Base-by-base conservation (phyloP, 768 basidiomycete genomes). In the Leccinum longicurvipes region DNA sequence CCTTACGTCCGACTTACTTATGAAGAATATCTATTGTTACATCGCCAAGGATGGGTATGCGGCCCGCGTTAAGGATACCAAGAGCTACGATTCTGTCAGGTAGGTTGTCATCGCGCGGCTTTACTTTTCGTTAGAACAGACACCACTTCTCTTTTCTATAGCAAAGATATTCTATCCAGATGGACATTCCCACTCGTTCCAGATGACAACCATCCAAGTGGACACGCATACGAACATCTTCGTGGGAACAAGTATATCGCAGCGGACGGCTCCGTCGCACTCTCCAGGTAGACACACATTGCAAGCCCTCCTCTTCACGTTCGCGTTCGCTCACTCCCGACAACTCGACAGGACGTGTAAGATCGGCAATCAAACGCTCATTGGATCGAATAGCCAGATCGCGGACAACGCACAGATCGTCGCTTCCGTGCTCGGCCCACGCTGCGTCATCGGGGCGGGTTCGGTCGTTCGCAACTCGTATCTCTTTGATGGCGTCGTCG, bases 171-270 rank as follows among this genome's bases (percentile, higher is more conserved):
- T 48, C 73, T 98, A 28, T 83, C 92, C 44, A 79, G 97, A 61
- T 94, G 93, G 90, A 91, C 92, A 6, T 98, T 96, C 75, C 97
- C 97, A 2, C 77, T 98, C 9, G 93, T 94, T 5, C 96, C 96
- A 9, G 97, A 98, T 68, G 86, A 95, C 69, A 92, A 94, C 71
- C 83, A 94, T 63, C 93, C 93, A 2, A 82, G 86, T 14, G 86
- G 86, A 6, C 85, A 89, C 54, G 67, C 78, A 34, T 98, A 98
- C 68, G 91, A 96, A 67, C 86, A 94, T 65, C 80, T 87, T 32
- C 82, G 89, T 27, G 93, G 93, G 6, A 92, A 94, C 72, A 87
- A 88, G 62, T 99, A 98, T 67, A 81, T 95, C 58, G 84, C 93
- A 19, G 83, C 85, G 61, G 85, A 89, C 59, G 81, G 83, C 59